These are phyloP conservation scores for Fusarium neocosmosporiellum DNA, from an alignment of 2,329 filamentous ascomycete genomes.

Conservation along the genomic window DNA sequence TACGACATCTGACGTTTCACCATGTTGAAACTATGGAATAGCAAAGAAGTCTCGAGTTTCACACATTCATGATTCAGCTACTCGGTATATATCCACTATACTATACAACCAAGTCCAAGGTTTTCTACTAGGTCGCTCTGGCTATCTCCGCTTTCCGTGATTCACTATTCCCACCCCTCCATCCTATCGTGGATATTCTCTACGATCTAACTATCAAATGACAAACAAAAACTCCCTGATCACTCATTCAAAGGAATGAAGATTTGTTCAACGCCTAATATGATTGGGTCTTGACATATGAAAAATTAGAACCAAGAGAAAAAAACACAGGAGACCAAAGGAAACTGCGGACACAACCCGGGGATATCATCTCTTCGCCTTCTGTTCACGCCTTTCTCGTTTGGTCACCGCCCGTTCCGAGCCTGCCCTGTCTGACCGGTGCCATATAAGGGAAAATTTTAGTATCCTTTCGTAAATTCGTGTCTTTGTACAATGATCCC, in stretches of 20 bases:
- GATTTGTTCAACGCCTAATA: conserved; percentile 40
- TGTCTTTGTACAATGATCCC: conserved; percentile 49
- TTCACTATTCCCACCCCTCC: conserved; percentile 6
- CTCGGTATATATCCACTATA: neutral
- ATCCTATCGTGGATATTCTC: conserved; percentile 11
- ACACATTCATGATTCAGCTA: conserved; percentile 2
- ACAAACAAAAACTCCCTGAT: conserved; percentile 35
- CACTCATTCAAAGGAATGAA: conserved; percentile 36
- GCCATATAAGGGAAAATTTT: conserved; percentile 38
- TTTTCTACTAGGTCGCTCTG: neutral
- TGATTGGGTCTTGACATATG: conserved; percentile 35
- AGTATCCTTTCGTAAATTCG: conserved; percentile 49
- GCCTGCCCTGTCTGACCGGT: conserved; percentile 46
- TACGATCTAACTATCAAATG: conserved; percentile 21
- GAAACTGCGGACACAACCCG: conserved; percentile 37
- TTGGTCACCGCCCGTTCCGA: conserved; percentile 42
- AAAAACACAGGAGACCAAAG: conserved; percentile 32
- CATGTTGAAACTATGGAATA: conserved; percentile 23
- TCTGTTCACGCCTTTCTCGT: conserved; percentile 42
- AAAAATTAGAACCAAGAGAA: conserved; percentile 32
- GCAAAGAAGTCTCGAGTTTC: conserved; percentile 18
- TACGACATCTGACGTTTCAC: conserved; percentile 14
- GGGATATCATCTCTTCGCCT: conserved; percentile 45
- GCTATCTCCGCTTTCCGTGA: neutral
- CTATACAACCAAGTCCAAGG: neutral